Evolutionary conservation across 75 land plant species (phyloP), one percentile per base, ranked within the genome.

Genomic region (Sequoia sempervirens): DNA sequence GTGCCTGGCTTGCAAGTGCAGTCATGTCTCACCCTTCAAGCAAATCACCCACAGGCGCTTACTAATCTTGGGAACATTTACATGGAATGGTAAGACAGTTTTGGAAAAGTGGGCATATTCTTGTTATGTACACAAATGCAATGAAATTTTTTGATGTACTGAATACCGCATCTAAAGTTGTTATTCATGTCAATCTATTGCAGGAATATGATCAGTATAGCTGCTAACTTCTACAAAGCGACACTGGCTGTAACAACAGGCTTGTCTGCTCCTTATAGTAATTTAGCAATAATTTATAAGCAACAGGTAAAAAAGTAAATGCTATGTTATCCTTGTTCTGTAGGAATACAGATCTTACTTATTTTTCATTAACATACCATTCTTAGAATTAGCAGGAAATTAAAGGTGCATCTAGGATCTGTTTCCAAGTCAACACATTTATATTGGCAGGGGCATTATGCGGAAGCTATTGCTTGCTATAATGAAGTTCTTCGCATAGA

Each of bases 41-140:
- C 93, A 4, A 98, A 87, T 84, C 99, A 98, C 84, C 99, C 99
- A 0, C 99, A 98, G 83, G 99, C 99, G 68, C 94, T 98, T 47
- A 98, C 99, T 3, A 98, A 98, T 84, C 94, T 98, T 84, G 99
- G 99, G 34, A 98, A 98, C 82, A 92, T 98, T 66, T 98, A 98
- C 80, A 96, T 98, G 99, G 99, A 98, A 84, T 92, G 97, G 99
- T 98, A 88, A 68, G 84, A 40, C 26, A 52, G 13, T n/a, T 68
- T 41, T 66, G 23, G 18, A 78, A 23, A 43, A 15, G 36, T 85
- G 84, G 53, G 85, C 20, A 1, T 54, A 30, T 50, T 26, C 54
- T 78, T 40, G 32, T 56, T 5, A 38, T 38, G n/a, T 76, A 23
- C 64, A 81, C 12, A 8, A 23, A n/a, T 78, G 46, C 61, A 47